Evolutionary conservation across 1,284 basidiomycete genomes (phyloP), one percentile per base, ranked within the genome.

Genomic region (Ustilago sp.): DNA sequence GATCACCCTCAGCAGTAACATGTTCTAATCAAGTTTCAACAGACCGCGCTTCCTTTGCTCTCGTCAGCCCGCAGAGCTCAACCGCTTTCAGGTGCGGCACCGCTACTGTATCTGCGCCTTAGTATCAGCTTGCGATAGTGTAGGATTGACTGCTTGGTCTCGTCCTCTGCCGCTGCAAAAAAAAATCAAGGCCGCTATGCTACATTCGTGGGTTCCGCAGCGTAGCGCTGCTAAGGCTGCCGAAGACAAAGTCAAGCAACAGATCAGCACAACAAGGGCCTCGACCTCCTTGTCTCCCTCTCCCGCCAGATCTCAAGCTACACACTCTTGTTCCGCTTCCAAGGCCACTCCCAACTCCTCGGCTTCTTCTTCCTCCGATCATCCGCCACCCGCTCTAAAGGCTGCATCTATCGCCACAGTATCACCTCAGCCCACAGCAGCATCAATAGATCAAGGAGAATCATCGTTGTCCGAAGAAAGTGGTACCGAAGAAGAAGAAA

Each of bases 201-300:
- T 45, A 19, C n/a, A 8, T 1, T 19, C 43, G 7, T 7, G 6
- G 34, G 62, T 71, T 7, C 69, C 69, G 34, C 69, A 66, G 60
- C 63, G 63, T 13, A 32, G 23, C 13, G 63, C 69, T 19, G 69
- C 63, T 23, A 63, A 59, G 52, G 47, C 47, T 8, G 63, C 69
- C n/a, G 47, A 59, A 38, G 56, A 45, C 45, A 67, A 56, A 55
- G 17, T 63, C 41, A 54, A 55, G 59, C 45, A 31, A 9, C 45
- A 31, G 6, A 38, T n/a, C 23, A 38, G n/a, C 35, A 8, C 59
- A 15, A 17, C 38, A 15, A 31, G 11, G 8, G 15, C 39, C 15
- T 13, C 12, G 50, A 19, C 19, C 23, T 15, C 48, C 36, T 39
- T 23, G 4, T 52, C 39, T 0, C 11, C 47, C 35, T 58, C 59